These are phyloP conservation scores for Vanderwaltozyma polyspora DNA, from an alignment of 805 yeast genomes.

Conservation along the genomic window DNA sequence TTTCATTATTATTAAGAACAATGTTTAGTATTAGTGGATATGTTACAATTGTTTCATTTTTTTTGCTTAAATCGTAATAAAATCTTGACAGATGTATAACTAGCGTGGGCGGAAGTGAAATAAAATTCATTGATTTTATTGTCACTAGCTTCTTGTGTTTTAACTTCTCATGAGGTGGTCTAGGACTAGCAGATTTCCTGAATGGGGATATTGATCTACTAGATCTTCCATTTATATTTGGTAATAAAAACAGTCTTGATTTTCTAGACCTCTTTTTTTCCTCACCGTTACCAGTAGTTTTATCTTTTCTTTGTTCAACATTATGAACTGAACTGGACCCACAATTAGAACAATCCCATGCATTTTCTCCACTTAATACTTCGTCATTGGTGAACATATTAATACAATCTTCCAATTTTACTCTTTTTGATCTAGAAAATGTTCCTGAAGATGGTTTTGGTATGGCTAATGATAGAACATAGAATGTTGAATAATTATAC, in stretches of 20 bases:
- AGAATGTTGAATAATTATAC: conserved; percentile 49
- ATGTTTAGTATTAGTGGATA: conserved; percentile 48
- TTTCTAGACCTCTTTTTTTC: conserved; percentile 1
- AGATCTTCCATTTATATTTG: neutral
- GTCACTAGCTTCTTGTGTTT: conserved; percentile 29
- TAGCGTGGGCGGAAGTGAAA: conserved; percentile 68
- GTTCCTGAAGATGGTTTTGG: conserved; percentile 30
- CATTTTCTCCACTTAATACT: conserved; percentile 57
- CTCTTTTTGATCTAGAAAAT: conserved; percentile 23
- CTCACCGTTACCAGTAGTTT: neutral
- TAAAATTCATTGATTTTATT: conserved; percentile 60
- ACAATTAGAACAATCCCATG: conserved; percentile 80
- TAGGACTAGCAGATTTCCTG: conserved; percentile 11
- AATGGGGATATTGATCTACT: conserved; percentile 25
- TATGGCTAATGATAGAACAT: conserved; percentile 51
- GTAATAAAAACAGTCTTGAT: conserved; percentile 13
- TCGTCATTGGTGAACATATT: conserved; percentile 53
- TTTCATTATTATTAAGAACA: conserved; percentile 27
- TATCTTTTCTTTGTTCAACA: neutral
- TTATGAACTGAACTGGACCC: conserved; percentile 5
- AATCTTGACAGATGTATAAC: conserved; percentile 83
- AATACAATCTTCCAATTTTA: conserved; percentile 51
- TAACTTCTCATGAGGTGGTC: conserved; percentile 3
- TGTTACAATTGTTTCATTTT: conserved; percentile 38
- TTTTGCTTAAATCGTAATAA: conserved; percentile 42